Conservation (phyloP, 371 early-diverging fungal species). For the Saksenaea oblongispora region DNA sequence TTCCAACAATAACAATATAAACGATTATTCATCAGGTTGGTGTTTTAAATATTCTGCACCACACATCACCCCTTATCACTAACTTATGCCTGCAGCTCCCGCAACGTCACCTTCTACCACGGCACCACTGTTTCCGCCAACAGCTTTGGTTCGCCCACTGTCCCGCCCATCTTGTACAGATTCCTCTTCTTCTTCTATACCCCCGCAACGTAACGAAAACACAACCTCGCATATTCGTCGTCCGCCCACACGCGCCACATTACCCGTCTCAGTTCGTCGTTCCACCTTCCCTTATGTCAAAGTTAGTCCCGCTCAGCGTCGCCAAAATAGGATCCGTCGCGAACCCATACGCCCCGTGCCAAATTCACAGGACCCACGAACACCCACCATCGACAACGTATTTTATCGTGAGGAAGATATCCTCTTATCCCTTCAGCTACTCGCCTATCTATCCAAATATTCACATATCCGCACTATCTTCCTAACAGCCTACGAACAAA, state of each 20-base stretch:
- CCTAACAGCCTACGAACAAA: constrained; percentile 58
- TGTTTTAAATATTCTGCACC: constrained; percentile 16
- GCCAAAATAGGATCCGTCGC: constrained; percentile 30
- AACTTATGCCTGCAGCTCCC: constrained; percentile 1
- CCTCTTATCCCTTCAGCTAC: constrained; percentile 77
- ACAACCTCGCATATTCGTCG: constrained; percentile 12
- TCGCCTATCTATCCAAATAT: constrained; percentile 88
- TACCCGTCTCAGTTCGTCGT: constrained; percentile 18
- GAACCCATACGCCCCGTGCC: constrained; percentile 15
- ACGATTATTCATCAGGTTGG: constrained; percentile 17
- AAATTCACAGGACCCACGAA: constrained; percentile 19
- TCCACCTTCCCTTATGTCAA: constrained; percentile 47
- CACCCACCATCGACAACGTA: constrained; percentile 36
- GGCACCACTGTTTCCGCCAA: not conserved
- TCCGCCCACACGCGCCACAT: not conserved
- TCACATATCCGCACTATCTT: constrained; percentile 68
- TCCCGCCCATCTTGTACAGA: not conserved
- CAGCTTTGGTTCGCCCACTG: not conserved
- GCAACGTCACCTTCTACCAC: not conserved
- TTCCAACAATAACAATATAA: not conserved
- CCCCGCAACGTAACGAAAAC: not conserved
- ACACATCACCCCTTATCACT: not conserved
- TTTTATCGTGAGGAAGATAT: constrained; percentile 85
- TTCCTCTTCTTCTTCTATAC: not conserved
- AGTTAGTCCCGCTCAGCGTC: constrained; percentile 31